Conservation (phyloP, 805 yeast species). For the Zygosaccharomyces bailii region DNA sequence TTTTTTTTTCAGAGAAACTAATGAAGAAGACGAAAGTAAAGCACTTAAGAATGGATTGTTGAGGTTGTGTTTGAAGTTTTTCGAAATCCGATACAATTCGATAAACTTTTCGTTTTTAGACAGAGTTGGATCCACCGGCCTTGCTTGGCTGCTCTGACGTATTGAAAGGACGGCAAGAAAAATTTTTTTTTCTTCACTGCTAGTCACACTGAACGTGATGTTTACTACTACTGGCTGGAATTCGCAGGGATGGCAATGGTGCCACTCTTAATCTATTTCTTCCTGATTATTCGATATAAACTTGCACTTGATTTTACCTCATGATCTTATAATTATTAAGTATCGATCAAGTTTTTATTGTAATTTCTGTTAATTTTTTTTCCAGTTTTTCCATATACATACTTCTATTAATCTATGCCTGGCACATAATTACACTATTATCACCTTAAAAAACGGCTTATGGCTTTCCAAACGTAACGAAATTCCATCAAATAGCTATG, state of each 20-base stretch:
- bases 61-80: not conserved
- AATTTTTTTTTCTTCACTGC: not conserved
- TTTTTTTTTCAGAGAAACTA: not conserved
- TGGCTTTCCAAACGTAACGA: too few species aligned
- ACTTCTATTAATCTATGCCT: too few species aligned
- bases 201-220: slow-evolving; percentile 4
- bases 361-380: too few species aligned
- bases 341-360: too few species aligned
- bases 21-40: not conserved
- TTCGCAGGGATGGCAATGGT: slow-evolving; percentile 3
- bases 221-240: not conserved
- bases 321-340: too few species aligned
- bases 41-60: not conserved
- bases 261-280: too few species aligned
- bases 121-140: not conserved
- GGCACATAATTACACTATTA: too few species aligned
- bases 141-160: not conserved
- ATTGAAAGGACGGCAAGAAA: not conserved
- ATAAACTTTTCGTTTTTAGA: not conserved
- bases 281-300: too few species aligned
- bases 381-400: too few species aligned
- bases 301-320: too few species aligned
- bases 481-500: too few species aligned
- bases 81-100: not conserved
- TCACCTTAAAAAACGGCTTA: too few species aligned